A percentile compares a stretch with the other conserved stretches of the same genome.
Evolutionary conservation across 176 grass and related monocot genomes (phyloP).

Genomic region (Hyparrhenia diplandra): DNA sequence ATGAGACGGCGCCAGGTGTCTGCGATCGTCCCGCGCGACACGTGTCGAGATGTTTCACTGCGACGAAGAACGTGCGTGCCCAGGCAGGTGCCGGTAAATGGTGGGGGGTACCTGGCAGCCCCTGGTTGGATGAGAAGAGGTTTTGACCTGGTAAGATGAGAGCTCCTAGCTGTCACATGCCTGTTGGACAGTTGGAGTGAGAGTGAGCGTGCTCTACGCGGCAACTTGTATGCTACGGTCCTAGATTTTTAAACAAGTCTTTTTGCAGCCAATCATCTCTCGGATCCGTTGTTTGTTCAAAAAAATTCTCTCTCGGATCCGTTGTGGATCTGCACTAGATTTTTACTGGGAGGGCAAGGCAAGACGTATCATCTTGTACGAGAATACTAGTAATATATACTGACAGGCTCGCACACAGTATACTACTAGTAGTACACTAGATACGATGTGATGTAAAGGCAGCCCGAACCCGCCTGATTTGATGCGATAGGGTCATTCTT

Average conservation of each 20-base stretch:
- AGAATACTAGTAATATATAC: background rate
- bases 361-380: no score
- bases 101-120: constrained; percentile 3
- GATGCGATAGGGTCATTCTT: background rate
- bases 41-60: constrained; percentile 8
- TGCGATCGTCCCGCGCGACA: constrained; percentile 1
- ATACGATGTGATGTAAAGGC: constrained; percentile 5
- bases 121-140: constrained; percentile 17
- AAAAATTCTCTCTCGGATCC: background rate
- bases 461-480: background rate
- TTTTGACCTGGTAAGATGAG: constrained; percentile 38
- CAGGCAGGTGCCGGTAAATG: constrained; percentile 46
- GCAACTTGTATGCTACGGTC: constrained; percentile 9
- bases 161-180: constrained; percentile 26
- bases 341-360: background rate
- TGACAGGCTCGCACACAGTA: no score
- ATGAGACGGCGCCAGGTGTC: constrained; percentile 19
- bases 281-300: background rate
- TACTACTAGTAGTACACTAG: background rate
- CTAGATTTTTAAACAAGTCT: no score
- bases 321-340: background rate
- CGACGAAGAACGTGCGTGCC: background rate
- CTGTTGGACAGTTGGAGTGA: background rate
- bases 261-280: background rate
- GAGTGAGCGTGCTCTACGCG: background rate